Base-by-base conservation (phyloP, 2,329 filamentous ascomycete species). In the Tolypocladium sp. region DNA sequence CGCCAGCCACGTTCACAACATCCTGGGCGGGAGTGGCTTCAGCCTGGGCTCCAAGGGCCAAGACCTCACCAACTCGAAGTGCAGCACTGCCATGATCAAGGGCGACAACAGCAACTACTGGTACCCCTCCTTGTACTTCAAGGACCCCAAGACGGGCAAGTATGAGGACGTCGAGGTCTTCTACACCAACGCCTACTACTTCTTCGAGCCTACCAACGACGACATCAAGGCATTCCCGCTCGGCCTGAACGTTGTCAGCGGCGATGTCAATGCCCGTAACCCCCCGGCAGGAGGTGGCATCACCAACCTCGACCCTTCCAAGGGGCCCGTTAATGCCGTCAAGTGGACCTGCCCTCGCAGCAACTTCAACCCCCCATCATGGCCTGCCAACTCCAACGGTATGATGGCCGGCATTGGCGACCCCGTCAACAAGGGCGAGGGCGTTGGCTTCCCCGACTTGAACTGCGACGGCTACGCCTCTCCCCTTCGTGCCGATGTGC, bases 131-230 rank as follows among this genome's bases (percentile, higher is more conserved):
- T 75, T 92, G 3, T 92, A 86, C 74, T 91, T 87, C 73, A 75
- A 79, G 64, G 82, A 88, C 63, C 79, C 84, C 66, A 75, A 81
- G 64, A 83, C 86, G 63, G 82, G 82, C 55, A 80, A 79, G 57
- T 84, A 90, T 64, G 82, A 86, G 71, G 79, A 81, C 41, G 89
- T 92, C 22, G 79, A 85, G 52, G 75, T 89, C 62, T 86, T 87
- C 67, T 90, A 90, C 70, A 86, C 88, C 82, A 86, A 87, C 68
- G 82, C 83, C 62, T 94, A 94, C 77, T 92, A 93, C 75, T 86
- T 88, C 73, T 87, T 87, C 70, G 84, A 87, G 64, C 67, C 76
- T 51, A 83, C 84, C 64, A 80, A 86, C 63, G 86, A 91, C 66
- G 78, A 85, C 30, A 81, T 91, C 68, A 79, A 81, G 65, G 79